These are phyloP conservation scores for Microbotryum saponariae DNA, from an alignment of 1,284 basidiomycete species.

Conservation along the genomic window DNA sequence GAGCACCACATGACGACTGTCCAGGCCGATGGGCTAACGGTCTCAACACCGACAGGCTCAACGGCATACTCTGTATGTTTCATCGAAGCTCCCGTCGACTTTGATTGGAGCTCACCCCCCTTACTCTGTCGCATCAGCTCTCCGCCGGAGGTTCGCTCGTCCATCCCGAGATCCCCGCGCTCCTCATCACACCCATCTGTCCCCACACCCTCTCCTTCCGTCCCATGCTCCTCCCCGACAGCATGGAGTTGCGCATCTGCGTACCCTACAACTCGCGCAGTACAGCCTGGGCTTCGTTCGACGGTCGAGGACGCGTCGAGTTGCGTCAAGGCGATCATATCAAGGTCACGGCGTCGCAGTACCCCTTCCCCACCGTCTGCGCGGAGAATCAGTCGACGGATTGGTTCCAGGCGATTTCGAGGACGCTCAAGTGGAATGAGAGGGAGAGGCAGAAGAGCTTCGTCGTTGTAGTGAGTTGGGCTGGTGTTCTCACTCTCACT, in stretches of 20 bases:
- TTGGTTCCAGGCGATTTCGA: slow-evolving; percentile 94
- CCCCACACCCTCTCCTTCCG: slow-evolving; percentile 98
- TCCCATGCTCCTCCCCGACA: slow-evolving; percentile 96
- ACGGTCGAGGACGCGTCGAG: slow-evolving; percentile 93
- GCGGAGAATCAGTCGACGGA: slow-evolving; percentile 94
- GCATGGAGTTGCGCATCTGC: slow-evolving; percentile 95
- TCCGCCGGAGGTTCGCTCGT: slow-evolving; percentile 97
- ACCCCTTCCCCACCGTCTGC: slow-evolving; percentile 97
- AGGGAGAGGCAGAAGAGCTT: slow-evolving; percentile 94
- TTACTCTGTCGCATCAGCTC: slow-evolving; percentile 48
- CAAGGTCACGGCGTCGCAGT: slow-evolving; percentile 94
- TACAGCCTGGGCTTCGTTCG: slow-evolving; percentile 98
- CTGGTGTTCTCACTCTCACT: slow-evolving; percentile 6
- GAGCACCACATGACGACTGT: slow-evolving; percentile 99
- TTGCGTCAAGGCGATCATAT: slow-evolving; percentile 98
- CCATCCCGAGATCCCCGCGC: slow-evolving; percentile 93
- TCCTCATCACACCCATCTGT: slow-evolving; percentile 95
- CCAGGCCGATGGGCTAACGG: slow-evolving; percentile 92
- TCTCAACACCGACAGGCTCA: slow-evolving; percentile 94
- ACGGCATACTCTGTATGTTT: slow-evolving; percentile 85
- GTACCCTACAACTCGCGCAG: slow-evolving; percentile 97
- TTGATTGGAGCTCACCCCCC: neutral
- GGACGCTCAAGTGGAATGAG: slow-evolving; percentile 95
- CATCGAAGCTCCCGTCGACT: neutral
- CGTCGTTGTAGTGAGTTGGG: slow-evolving; percentile 66